Percentiles rank a stretch among this genome's conserved stretches.
These are phyloP conservation scores for Zymoseptoria brevis DNA, from an alignment of 2,329 filamentous ascomycete genomes.

Conservation along the genomic window DNA sequence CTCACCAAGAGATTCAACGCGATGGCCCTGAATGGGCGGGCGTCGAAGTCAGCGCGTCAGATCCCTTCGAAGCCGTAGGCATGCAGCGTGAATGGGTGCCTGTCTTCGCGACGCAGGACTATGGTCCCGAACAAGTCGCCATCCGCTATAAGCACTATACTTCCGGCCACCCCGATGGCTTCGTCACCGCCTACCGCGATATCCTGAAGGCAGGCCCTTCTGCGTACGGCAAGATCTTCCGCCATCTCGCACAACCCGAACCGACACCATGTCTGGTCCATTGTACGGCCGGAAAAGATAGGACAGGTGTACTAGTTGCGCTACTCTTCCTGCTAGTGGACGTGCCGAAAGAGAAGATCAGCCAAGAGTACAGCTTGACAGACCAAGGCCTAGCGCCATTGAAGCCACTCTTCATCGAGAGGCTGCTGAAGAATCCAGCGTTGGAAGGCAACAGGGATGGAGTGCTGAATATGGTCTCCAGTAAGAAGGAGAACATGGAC, in stretches of 20 bases:
- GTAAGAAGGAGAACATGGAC: slow-evolving; percentile 45
- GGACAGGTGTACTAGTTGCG: slow-evolving; percentile 63
- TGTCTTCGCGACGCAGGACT: slow-evolving; percentile 56
- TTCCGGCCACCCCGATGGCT: slow-evolving; percentile 48
- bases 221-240: slow-evolving; percentile 52
- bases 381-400: slow-evolving; percentile 49
- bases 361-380: slow-evolving; percentile 61
- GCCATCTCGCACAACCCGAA: slow-evolving; percentile 45
- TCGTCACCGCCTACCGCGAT: slow-evolving; percentile 54
- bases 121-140: slow-evolving; percentile 55
- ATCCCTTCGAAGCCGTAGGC: slow-evolving; percentile 35
- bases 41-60: slow-evolving; percentile 11
- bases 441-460: slow-evolving; percentile 41
- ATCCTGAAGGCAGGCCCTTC: slow-evolving; percentile 50
- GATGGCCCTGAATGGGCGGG: slow-evolving; percentile 30
- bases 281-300: slow-evolving; percentile 70
- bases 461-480: slow-evolving; percentile 38
- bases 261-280: slow-evolving; percentile 55
- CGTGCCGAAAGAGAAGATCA: slow-evolving; percentile 52
- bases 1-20: slow-evolving; percentile 49
- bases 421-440: slow-evolving; percentile 46
- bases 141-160: slow-evolving; percentile 54
- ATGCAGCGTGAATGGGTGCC: slow-evolving; percentile 53
- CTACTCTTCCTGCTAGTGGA: slow-evolving; percentile 57
- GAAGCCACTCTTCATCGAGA: slow-evolving; percentile 42